Evolutionary conservation across 345 rosid species (phyloP), one percentile per base, ranked within the genome.

Genomic region (Aquilaria sinensis): DNA sequence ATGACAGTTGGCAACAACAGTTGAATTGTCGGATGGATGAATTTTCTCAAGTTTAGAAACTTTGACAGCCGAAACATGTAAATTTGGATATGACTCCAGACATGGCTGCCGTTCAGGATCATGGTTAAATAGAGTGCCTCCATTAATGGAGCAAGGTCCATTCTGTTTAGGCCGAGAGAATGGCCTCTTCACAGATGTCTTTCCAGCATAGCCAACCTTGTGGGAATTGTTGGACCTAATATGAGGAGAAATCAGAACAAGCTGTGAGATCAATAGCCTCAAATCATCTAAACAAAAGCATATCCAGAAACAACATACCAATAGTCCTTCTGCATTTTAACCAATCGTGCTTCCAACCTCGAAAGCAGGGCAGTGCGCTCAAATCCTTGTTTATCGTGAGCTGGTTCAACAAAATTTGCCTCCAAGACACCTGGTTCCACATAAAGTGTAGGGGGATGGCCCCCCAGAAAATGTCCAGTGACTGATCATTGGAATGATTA

Each of bases 341-440:
- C 13, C 61, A 90, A 72, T 50, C 77, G 75, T 5, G 71, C 65
- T 77, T 87, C 86, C 0, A 90, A 78, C 58, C 85, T 85, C 65
- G 81, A 50, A 45, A 85, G 89, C 56, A 71, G 80, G 10, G 64
- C 61, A 6, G 92, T 88, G 31, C 84, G 78, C 76, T 90, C 97
- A 72, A 85, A 88, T n/a, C 86, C 90, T 65, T 87, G 93, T 63
- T 90, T 87, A 68, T 90, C 91, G 46, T 85, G 97, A 61, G 97
- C 89, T 56, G 91, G 97, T 73, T 90, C 87, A 11, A 88, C 77
- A 67, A 90, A 90, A 63, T 90, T 82, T 10, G 86, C 97, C 73
- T 90, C 92, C 72, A 90, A 46, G 23, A 84, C 74, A 50, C 88
- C 90, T 81, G 23, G 60, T 56, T 37, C 41, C 54, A 58, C 51